A percentile compares a stretch with the other conserved stretches of the same genome.
Conservation (phyloP, 2,329 filamentous ascomycete genomes). For the Xylogone sp. region DNA sequence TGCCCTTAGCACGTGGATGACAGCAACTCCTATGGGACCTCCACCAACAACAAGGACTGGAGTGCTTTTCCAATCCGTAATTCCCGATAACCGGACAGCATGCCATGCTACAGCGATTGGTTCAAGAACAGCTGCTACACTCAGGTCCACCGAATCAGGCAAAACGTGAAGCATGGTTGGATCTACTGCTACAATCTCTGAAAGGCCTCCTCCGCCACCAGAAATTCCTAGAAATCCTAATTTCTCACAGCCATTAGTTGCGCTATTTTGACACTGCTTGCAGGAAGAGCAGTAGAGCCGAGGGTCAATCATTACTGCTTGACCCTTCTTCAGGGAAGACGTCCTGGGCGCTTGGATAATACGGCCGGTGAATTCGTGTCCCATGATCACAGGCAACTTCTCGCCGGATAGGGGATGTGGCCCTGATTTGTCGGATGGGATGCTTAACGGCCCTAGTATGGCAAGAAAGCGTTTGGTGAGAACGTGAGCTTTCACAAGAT, state of each 20-base stretch:
- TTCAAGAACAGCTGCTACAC: not conserved
- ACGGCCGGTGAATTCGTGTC: slow-evolving; percentile 1
- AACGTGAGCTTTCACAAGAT: not conserved
- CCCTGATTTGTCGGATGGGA: not conserved
- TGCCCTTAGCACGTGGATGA: slow-evolving; percentile 1
- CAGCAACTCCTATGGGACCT: slow-evolving; percentile 3
- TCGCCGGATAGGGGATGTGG: not conserved
- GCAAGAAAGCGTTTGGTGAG: not conserved
- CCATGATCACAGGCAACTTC: not conserved
- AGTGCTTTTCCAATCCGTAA: not conserved
- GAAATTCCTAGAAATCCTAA: slow-evolving; percentile 1
- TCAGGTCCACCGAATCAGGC: not conserved
- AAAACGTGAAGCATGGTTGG: not conserved
- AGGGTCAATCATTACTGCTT: slow-evolving; percentile 1
- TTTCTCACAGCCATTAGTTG: not conserved
- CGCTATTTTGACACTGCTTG: not conserved
- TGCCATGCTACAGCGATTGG: slow-evolving; percentile 1
- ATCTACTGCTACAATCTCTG: not conserved
- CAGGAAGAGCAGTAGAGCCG: not conserved
- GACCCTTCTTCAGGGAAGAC: not conserved
- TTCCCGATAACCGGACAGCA: not conserved
- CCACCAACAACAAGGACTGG: slow-evolving; percentile 4
- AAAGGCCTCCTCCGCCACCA: slow-evolving; percentile 1
- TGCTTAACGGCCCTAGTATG: not conserved
- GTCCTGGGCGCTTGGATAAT: not conserved